Evolutionary conservation across 2,329 filamentous ascomycete species (phyloP), one percentile per base, ranked within the genome.

Genomic region (Knufia petricola): DNA sequence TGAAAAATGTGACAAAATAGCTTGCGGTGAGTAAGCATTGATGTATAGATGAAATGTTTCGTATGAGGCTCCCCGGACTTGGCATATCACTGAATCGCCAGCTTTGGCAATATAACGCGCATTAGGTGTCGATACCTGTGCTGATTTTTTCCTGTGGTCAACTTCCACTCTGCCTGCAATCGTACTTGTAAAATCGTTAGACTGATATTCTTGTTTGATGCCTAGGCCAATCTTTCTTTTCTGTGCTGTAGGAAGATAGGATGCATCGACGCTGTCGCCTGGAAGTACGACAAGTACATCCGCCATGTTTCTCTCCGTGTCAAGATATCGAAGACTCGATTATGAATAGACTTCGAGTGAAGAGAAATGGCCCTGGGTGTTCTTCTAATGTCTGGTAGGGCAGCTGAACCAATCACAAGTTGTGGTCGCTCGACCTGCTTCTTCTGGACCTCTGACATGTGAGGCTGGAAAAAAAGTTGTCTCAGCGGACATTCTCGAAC

Each of bases 31-130:
- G 60, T 80, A 70, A 7, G 76, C 75, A 23, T 86, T 84, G 46
- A 96, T 74, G 57, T 76, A 74, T 64, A 88, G 88, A 66, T 85
- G 82, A 74, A 86, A 95, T 63, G 78, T 77, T 59, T 96, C 92
- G 50, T 75, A 73, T 44, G 81, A 77, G 48, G 81, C 82, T 64
- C 83, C 85, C 61, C 85, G 79, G 58, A 96, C 75, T 55, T 86
- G 88, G 51, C 87, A 89, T 62, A 98, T 86, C 56, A 96, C 82
- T 41, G 94, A 79, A 65, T 98, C 92, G 62, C 84, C 83, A n/a
- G 77, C 71, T 15, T 80, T 76, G 10, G 92, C 87, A 30, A 80
- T 73, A 63, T 96, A 98, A 79, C 92, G 61, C 45, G 62, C 61
- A 49, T 65, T 61, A 6, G 66, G 57, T 47, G 64, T 58, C 31